Evolutionary conservation across 805 yeast genomes (phyloP), one percentile per base, ranked within the genome.

Genomic region (Wickerhamomyces chambardii): DNA sequence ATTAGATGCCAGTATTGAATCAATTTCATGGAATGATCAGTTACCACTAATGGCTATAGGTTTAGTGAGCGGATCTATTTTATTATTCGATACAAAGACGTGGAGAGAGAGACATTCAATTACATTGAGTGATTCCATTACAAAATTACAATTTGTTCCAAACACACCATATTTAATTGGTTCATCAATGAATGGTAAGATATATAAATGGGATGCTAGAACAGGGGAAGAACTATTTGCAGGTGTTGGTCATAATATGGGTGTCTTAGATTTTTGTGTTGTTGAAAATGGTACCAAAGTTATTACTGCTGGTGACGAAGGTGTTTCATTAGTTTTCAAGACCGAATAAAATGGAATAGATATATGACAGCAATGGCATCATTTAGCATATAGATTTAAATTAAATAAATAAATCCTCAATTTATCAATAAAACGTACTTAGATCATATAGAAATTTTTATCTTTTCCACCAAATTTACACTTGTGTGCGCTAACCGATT

Each of bases 241-340:
- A 25, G 92, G 94, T 43, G 75, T 76, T 29, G 99, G 98, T 17
- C 98, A 92, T 57, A 83, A 82, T 58, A 84, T 84, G 83, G 97
- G 97, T 42, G 78, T 92, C 15, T 68, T 92, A 43, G 97, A 86
- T 49, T 90, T 92, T 53, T 77, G 81, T 15, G 52, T 80, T 30
- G 73, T 77, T 38, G 77, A 74, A 29, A 61, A 72, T 31, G 90
- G 86, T 19, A 68, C 70, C 34, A 78, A 79, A 54, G 51, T 92
- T 31, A 70, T 87, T 27, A 85, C 97, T 16, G 98, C 96, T 12
- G 97, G 97, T 44, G 98, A 92, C 56, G 98, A 92, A 58, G 95
- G 95, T 46, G 96, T 92, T 24, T 75, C 94, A 11, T 64, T 90
- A 44, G 73, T 90, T 10, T 87, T 77, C 47, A 65, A 17, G 26